Evolutionary conservation across 306 rosid species (phyloP).

Genomic region (Erythrophleum fordii): DNA sequence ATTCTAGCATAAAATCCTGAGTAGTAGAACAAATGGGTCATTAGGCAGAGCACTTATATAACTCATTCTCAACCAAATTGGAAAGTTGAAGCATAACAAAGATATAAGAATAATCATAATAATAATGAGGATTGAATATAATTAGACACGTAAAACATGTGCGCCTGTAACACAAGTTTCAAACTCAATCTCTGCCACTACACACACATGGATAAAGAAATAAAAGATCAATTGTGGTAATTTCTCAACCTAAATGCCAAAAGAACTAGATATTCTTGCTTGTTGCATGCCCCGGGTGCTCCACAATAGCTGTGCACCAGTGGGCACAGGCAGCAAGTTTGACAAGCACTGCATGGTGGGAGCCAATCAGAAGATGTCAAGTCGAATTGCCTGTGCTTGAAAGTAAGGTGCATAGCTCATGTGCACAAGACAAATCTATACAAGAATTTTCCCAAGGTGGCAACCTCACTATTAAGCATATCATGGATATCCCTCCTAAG

Average conservation of each 20-base stretch:
- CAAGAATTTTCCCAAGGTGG: not conserved
- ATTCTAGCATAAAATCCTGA: constrained; percentile 45
- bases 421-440: not conserved
- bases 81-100: constrained; percentile 23
- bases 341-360: not conserved
- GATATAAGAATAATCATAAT: not conserved
- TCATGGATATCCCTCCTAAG: not conserved
- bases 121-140: not conserved
- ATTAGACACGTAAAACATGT: not conserved
- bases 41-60: constrained; percentile 17
- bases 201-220: not conserved
- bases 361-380: constrained; percentile 23
- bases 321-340: constrained; percentile 7
- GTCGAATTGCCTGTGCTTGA: not conserved
- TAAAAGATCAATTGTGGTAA: not conserved
- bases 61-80: not conserved
- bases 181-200: not conserved
- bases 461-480: not conserved
- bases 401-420: constrained; percentile 4
- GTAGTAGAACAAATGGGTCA: constrained; percentile 12
- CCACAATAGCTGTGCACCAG: constrained; percentile 1
- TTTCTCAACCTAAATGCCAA: not conserved
- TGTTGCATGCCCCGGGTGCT: not conserved
- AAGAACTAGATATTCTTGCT: not conserved
- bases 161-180: not conserved